Evolutionary conservation across 768 basidiomycete genomes (phyloP).

Genomic region (Serendipita sp.): DNA sequence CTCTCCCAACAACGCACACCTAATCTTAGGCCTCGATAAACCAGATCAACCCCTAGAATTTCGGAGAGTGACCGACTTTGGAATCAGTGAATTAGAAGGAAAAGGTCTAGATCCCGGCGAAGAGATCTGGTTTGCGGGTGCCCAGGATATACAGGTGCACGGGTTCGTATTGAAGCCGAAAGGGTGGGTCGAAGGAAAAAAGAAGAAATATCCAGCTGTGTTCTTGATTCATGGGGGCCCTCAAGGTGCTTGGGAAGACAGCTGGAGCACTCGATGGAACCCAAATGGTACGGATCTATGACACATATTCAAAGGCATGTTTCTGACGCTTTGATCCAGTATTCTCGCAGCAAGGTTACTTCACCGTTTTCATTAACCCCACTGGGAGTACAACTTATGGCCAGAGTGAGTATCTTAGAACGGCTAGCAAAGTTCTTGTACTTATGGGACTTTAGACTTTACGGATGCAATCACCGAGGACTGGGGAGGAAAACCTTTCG

Average conservation of each 20-base stretch:
- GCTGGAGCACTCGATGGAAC: conserved; percentile 90
- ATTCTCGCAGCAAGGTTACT: conserved; percentile 80
- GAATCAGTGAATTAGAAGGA: conserved; percentile 34
- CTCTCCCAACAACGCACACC: conserved; percentile 63
- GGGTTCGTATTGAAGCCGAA: conserved; percentile 74
- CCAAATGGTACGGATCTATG: conserved; percentile 40
- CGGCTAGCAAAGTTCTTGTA: no score
- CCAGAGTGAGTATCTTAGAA: conserved; percentile 35
- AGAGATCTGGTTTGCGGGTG: conserved; percentile 83
- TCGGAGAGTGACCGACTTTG: conserved; percentile 49
- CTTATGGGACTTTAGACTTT: conserved; percentile 31
- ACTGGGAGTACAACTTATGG: conserved; percentile 91
- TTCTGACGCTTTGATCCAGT: conserved; percentile 23
- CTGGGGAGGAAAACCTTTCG: conserved; percentile 78
- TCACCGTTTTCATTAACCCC: conserved; percentile 77
- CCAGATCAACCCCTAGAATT: conserved; percentile 25
- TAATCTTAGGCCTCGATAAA: conserved; percentile 34
- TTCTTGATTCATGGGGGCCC: conserved; percentile 59
- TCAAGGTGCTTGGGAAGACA: conserved; percentile 67
- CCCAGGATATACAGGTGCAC: conserved; percentile 56
- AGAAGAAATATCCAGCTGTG: conserved; percentile 63
- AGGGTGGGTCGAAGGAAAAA: conserved; percentile 49
- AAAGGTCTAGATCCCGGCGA: conserved; percentile 51
- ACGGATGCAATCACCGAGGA: conserved; percentile 68
- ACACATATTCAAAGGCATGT: background rate